These are phyloP conservation scores for Candida corydali DNA, from an alignment of 805 yeast genomes.

Conservation along the genomic window DNA sequence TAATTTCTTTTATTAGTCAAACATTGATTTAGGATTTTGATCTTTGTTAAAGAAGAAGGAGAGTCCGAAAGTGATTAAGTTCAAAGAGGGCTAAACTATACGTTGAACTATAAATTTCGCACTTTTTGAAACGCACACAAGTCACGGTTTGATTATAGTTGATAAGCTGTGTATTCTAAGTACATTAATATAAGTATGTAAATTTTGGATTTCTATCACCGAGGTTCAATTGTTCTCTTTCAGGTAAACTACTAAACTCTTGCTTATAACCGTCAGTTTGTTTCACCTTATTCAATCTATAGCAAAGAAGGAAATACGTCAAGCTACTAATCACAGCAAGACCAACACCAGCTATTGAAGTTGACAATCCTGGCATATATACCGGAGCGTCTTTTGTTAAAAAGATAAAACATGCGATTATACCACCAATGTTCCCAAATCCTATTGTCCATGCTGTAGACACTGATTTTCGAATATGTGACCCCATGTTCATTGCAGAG, in stretches of 20 bases:
- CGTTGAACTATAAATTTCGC: too few species aligned
- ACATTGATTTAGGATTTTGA: too few species aligned
- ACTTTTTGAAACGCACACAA: too few species aligned
- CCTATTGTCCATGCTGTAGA: slow-evolving; percentile 64
- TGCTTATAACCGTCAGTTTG: slow-evolving; percentile 21
- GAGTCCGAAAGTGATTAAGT: too few species aligned
- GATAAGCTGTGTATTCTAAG: too few species aligned
- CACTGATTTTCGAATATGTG: slow-evolving; percentile 57
- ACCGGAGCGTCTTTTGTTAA: slow-evolving; percentile 54
- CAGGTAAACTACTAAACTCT: slow-evolving; percentile 21
- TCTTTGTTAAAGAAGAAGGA: too few species aligned
- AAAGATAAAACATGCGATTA: slow-evolving; percentile 57
- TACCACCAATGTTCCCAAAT: slow-evolving; percentile 72
- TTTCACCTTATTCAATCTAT: slow-evolving; percentile 21
- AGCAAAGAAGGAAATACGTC: slow-evolving; percentile 28
- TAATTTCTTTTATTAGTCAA: too few species aligned
- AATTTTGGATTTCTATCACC: slow-evolving; percentile 39
- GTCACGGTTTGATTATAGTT: too few species aligned
- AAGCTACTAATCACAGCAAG: slow-evolving; percentile 34
- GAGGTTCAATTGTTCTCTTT: slow-evolving; percentile 27
- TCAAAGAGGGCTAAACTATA: too few species aligned
- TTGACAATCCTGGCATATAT: slow-evolving; percentile 51
- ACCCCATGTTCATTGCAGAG: slow-evolving; percentile 58
- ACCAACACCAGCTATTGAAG: slow-evolving; percentile 46
- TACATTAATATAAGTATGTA: slow-evolving; percentile 29